Base-by-base conservation (phyloP, 441 rosid species). In the Pelargonium citronellum region DNA sequence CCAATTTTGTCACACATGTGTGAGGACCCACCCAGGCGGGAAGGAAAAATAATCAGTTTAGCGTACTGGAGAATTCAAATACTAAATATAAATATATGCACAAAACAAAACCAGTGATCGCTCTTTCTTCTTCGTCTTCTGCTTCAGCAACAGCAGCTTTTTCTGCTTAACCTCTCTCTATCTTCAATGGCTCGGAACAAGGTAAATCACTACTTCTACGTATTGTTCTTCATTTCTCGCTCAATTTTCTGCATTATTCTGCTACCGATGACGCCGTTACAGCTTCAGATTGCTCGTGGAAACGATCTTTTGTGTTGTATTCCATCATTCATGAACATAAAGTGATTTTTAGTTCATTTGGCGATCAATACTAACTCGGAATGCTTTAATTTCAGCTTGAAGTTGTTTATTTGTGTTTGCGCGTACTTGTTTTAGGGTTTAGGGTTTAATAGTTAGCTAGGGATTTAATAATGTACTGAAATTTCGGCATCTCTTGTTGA, bases 141-240 rank as follows among this genome's bases (percentile, higher is more conserved):
- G 55, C 55, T 53, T 49, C 78, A 73, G 75, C 83, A 79, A 77
- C 85, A 19, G 16, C 73, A 3, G 55, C 79, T 73, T 74, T 79
- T 63, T 41, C 58, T 55, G 55, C 61, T 44, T 20, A 17, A 6
- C 20, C 57, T 43, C 44, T 2, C 70, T 49, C 41, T 19, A 70
- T 61, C 75, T 60, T 13, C 73, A 76, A 90, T 90, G 96, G 91
- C 90, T 78, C 86, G 91, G 73, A 90, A 83, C 79, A 83, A 80
- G 85, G 96, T 88, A 80, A 70, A 27, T 0, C 13, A 0, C 46
- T 9, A 53, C 13, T 70, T 1, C 27, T 3, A 34, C 9, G 0
- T 24, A 67, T 7, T 19, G 7, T 72, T 71, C 34, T 34, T 69
- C 27, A 17, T 12, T 7, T 62, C 30, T 24, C 55, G 22, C 41